Base-by-base conservation (phyloP, 805 yeast species). In the Candida insectorum region DNA sequence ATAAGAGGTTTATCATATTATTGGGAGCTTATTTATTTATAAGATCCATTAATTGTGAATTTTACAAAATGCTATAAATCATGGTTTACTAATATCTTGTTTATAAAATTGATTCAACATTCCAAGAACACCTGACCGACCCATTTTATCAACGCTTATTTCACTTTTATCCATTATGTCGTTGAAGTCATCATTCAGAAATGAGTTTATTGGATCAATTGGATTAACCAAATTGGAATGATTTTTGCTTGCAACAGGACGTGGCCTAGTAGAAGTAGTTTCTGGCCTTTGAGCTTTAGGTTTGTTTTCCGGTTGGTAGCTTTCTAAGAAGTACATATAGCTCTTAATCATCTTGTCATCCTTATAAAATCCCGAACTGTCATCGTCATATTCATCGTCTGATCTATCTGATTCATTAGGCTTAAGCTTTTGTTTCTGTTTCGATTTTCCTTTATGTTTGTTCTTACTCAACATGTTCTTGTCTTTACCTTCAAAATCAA, bases 291-390 rank as follows among this genome's bases (percentile, higher is more conserved):
- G 24, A 9, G 5, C 21, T n/a, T 14, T 13, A 7, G 34, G 7
- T 26, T 26, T 14, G 9, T 15, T 16, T 12, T 9, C 11, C 4
- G 47, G 37, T 25, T 36, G 89, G 57, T 88, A 88, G 47, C 88
- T 85, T 49, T 88, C 95, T 48, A 88, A 62, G 53, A 89, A 89
- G 54, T 87, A 81, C 61, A 89, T 65, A 54, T 87, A 89, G 1
- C 96, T 86, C 48, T 86, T 86, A 60, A 86, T 77, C 96, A 91
- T 89, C 54, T 91, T 89, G 41, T 81, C 88, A 48, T 88, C 93
- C 41, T 72, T 70, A 26, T 54, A 26, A 60, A 51, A 43, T 5
- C 30, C 28, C 10, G 34, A 24, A 8, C 18, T 22, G 14, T 39
- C 41, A 17, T 28, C 39, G 12, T 35, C 40, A 26, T 40, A 40